These are phyloP conservation scores for Candida albicans DNA, from an alignment of 1,139 yeast species.

Conservation along the genomic window DNA sequence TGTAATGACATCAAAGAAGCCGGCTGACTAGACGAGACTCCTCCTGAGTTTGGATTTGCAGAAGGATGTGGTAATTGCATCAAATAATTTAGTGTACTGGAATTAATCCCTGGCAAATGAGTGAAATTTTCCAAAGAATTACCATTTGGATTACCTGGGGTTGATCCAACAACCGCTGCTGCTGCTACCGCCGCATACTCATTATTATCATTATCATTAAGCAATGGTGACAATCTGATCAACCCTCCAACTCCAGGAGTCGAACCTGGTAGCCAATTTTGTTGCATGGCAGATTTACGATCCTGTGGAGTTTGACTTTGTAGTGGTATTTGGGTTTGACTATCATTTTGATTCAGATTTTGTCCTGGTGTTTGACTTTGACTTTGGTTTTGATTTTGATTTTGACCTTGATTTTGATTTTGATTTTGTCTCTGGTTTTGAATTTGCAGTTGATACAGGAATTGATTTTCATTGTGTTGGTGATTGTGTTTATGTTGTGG, in stretches of 20 bases:
- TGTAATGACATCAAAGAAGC: background rate
- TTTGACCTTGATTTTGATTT: background rate
- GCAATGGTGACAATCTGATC: constrained; percentile 38
- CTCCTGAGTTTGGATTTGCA: background rate
- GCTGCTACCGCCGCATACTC: constrained; percentile 19
- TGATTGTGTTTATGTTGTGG: constrained; percentile 2
- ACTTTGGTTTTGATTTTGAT: background rate
- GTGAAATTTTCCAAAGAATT: constrained; percentile 19
- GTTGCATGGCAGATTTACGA: constrained; percentile 15
- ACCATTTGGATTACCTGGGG: constrained; percentile 1
- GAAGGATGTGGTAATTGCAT: constrained; percentile 5
- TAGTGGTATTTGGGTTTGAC: constrained; percentile 2
- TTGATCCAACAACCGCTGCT: constrained; percentile 8
- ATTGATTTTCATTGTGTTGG: constrained; percentile 1
- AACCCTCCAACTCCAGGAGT: constrained; percentile 12
- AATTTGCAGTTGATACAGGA: background rate
- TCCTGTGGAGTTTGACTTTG: constrained; percentile 7
- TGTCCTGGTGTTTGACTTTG: background rate
- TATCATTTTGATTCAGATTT: background rate
- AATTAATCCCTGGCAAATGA: constrained; percentile 18
- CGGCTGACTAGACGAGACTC: too few species aligned
- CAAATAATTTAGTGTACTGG: constrained; percentile 2
- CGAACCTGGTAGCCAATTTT: constrained; percentile 20
- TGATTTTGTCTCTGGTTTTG: background rate
- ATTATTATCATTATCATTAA: constrained; percentile 31